Evolutionary conservation across 2,329 filamentous ascomycete species (phyloP).

Genomic region (Gliomastix tumulicola): DNA sequence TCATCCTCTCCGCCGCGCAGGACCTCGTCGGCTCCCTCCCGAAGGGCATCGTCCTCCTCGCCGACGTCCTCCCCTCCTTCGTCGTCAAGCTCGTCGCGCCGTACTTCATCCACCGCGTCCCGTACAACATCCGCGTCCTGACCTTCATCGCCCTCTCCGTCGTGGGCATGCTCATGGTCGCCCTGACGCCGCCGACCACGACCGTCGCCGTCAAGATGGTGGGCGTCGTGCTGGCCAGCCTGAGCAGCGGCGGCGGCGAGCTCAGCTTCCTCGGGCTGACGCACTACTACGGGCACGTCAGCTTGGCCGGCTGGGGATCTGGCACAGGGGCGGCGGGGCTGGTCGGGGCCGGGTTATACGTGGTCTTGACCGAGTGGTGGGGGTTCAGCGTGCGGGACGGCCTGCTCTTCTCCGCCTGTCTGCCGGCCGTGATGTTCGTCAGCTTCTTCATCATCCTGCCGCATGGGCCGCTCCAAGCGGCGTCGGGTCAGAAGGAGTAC

Average conservation of each 20-base stretch:
- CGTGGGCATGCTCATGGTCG: conserved; percentile 84
- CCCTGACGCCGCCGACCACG: conserved; percentile 61
- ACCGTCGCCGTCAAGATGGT: conserved; percentile 70
- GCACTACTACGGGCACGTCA: conserved; percentile 85
- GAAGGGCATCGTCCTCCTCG: conserved; percentile 87
- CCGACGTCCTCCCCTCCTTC: conserved; percentile 87
- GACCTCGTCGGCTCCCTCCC: conserved; percentile 91
- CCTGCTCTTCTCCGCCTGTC: conserved; percentile 67
- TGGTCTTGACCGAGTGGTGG: conserved; percentile 74
- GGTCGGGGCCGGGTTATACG: conserved; percentile 81
- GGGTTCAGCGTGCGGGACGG: conserved; percentile 68
- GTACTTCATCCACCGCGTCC: conserved; percentile 86
- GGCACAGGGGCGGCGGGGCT: conserved; percentile 87
- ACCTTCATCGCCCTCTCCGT: conserved; percentile 69
- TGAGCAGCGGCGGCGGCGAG: conserved; percentile 83
- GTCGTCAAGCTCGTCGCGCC: conserved; percentile 81
- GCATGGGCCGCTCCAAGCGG: conserved; percentile 50
- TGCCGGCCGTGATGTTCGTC: conserved; percentile 76
- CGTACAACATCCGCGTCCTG: conserved; percentile 70
- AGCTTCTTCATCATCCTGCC: conserved; percentile 84
- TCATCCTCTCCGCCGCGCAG: conserved; percentile 90
- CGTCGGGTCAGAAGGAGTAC: conserved; percentile 40
- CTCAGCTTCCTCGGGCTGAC: conserved; percentile 86
- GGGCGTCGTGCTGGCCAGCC: conserved; percentile 77
- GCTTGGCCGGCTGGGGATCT: conserved; percentile 85